phyloP scores from a whole-genome alignment of 2,329 filamentous ascomycete genomes.

The Colletotrichum sidae region DNA sequence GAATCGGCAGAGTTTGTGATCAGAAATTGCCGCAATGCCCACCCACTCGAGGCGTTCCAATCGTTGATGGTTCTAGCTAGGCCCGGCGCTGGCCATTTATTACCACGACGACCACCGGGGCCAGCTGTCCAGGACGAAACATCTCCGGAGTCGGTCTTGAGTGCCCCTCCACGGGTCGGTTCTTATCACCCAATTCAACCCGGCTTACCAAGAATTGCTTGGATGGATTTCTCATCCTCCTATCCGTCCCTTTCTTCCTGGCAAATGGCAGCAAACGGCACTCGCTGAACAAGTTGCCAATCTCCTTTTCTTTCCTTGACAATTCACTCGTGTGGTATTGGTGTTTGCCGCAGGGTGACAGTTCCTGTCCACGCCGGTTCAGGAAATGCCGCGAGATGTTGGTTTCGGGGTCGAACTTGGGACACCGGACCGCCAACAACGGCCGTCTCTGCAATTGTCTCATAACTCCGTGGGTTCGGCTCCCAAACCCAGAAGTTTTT shows the following conservation, averaged over 20 bases:
- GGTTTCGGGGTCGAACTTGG: conserved; percentile 15
- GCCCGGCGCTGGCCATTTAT: conserved; percentile 20
- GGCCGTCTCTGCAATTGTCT: conserved; percentile 31
- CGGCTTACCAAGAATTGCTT: not conserved
- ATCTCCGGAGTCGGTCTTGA: conserved; percentile 29
- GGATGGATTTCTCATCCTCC: too few species aligned
- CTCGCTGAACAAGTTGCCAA: too few species aligned
- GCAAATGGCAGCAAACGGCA: too few species aligned
- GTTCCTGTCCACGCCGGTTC: conserved; percentile 16
- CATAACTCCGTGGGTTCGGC: conserved; percentile 30
- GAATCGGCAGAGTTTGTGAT: conserved; percentile 29
- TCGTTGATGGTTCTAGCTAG: conserved; percentile 25
- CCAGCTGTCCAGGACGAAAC: conserved; percentile 9
- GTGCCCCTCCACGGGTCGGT: conserved; percentile 23
- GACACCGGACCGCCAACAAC: conserved; percentile 24
- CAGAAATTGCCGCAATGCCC: conserved; percentile 37
- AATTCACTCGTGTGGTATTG: not conserved
- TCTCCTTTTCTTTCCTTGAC: too few species aligned
- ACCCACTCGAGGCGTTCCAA: conserved; percentile 35
- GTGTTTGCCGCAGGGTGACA: conserved; percentile 3
- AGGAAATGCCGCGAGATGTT: conserved; percentile 28
- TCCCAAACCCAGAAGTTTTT: conserved; percentile 26
- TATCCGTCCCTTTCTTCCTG: too few species aligned
- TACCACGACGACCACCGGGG: conserved; percentile 19
- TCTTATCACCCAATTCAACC: conserved; percentile 16